Percentiles rank a stretch among this genome's conserved stretches.
phyloP scores from a whole-genome alignment of 2,329 filamentous ascomycete species.

The Catunica adiposa region DNA sequence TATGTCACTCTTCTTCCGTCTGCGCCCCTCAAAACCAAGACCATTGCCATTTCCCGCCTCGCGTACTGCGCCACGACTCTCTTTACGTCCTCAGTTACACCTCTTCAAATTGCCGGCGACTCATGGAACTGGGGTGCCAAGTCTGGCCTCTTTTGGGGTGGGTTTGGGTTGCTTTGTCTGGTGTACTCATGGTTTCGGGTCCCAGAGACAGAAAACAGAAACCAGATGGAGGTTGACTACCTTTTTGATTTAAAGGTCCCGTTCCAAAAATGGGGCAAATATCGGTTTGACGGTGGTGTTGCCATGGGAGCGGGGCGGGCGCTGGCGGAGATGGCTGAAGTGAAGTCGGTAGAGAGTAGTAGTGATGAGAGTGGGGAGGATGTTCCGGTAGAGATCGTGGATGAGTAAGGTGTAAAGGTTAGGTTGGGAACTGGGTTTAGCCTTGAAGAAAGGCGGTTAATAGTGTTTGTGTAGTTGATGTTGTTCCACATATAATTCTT shows the following conservation, averaged over 20 bases:
- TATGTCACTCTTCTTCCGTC: constrained; percentile 22
- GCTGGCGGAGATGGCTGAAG: neutral
- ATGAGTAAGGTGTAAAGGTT: too few relatives aligned
- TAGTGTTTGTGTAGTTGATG: too few relatives aligned
- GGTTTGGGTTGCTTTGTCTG: constrained; percentile 25
- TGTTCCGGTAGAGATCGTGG: neutral
- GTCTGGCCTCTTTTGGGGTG: constrained; percentile 24
- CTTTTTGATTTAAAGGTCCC: constrained; percentile 18
- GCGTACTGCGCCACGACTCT: constrained; percentile 19
- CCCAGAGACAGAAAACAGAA: constrained; percentile 22
- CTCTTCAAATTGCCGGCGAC: constrained; percentile 20
- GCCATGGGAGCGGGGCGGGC: neutral
- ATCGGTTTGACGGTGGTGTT: neutral
- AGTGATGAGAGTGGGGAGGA: neutral
- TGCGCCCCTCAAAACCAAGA: constrained; percentile 22
- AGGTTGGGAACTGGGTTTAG: too few relatives aligned
- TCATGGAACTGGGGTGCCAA: constrained; percentile 24
- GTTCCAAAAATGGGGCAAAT: constrained; percentile 7
- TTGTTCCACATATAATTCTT: too few relatives aligned
- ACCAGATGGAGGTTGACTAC: constrained; percentile 20
- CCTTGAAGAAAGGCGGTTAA: too few relatives aligned
- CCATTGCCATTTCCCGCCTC: constrained; percentile 20
- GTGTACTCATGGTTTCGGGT: constrained; percentile 29
- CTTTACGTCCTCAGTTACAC: constrained; percentile 17
- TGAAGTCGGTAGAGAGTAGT: neutral